Conservation (phyloP, 2,329 filamentous ascomycete species). For the Pestalotiopsis fici region DNA sequence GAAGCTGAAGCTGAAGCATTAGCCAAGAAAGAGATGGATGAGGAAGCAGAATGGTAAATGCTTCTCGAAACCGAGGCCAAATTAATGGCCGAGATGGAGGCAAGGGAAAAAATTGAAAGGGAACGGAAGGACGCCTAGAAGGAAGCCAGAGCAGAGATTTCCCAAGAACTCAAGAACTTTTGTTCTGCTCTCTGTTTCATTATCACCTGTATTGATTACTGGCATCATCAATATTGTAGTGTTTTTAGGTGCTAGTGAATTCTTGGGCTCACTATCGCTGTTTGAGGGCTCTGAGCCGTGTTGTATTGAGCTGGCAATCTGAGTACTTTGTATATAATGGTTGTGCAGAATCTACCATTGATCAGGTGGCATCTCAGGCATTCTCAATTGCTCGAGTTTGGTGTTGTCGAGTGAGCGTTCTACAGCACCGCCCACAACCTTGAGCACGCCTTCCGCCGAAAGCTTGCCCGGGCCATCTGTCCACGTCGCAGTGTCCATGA, state of each 20-base stretch:
- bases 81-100: constrained; percentile 34
- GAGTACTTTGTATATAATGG: too few species aligned
- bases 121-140: constrained; percentile 25
- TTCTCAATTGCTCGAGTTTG: neutral
- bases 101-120: constrained; percentile 42
- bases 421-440: constrained; percentile 66
- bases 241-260: too few species aligned
- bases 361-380: neutral
- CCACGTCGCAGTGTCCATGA: constrained; percentile 75
- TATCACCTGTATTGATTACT: too few species aligned
- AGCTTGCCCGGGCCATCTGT: constrained; percentile 38
- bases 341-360: neutral
- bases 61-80: constrained; percentile 47
- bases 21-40: constrained; percentile 34
- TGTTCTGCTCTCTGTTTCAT: too few species aligned
- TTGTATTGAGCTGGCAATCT: too few species aligned
- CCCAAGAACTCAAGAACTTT: too few species aligned
- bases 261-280: too few species aligned
- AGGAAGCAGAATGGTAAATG: constrained; percentile 42
- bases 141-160: constrained; percentile 19
- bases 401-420: constrained; percentile 21
- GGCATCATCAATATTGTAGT: too few species aligned
- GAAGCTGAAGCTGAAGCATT: constrained; percentile 41
- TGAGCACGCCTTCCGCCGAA: constrained; percentile 63
- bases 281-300: too few species aligned